Evolutionary conservation across 441 rosid genomes (phyloP).

Genomic region (Corymbia citriodora): DNA sequence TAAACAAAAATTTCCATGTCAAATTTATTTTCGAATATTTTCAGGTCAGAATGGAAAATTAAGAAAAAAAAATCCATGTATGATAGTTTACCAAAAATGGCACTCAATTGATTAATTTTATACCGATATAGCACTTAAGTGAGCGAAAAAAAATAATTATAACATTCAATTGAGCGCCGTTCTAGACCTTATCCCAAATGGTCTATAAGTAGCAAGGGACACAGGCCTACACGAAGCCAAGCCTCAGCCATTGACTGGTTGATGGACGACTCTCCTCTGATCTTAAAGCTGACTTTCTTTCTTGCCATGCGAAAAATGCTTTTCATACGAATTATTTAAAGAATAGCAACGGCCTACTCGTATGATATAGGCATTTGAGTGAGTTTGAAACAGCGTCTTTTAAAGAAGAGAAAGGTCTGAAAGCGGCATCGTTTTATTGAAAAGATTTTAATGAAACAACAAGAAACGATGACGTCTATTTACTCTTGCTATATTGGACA

Average conservation of each 20-base stretch:
- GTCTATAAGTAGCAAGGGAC: background rate
- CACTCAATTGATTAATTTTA: no score
- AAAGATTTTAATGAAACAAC: background rate
- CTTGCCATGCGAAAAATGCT: background rate
- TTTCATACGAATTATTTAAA: fast-evolving
- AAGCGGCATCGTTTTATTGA: fast-evolving
- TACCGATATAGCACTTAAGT: no score
- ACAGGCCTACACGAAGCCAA: background rate
- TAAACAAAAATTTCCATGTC: background rate
- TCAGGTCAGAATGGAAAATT: no score
- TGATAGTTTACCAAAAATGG: no score
- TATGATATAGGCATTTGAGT: background rate
- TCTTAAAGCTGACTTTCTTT: background rate
- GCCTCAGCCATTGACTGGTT: background rate
- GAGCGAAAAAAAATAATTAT: background rate
- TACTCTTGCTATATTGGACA: background rate
- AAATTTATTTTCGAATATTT: no score
- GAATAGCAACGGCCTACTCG: background rate
- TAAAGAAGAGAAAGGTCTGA: background rate
- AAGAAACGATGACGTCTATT: background rate
- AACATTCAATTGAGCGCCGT: no score
- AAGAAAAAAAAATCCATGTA: background rate
- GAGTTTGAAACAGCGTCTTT: fast-evolving
- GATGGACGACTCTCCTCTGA: background rate
- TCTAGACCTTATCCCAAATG: no score